Conservation (phyloP, 805 yeast genomes). For the Myxozyma sirexii region DNA sequence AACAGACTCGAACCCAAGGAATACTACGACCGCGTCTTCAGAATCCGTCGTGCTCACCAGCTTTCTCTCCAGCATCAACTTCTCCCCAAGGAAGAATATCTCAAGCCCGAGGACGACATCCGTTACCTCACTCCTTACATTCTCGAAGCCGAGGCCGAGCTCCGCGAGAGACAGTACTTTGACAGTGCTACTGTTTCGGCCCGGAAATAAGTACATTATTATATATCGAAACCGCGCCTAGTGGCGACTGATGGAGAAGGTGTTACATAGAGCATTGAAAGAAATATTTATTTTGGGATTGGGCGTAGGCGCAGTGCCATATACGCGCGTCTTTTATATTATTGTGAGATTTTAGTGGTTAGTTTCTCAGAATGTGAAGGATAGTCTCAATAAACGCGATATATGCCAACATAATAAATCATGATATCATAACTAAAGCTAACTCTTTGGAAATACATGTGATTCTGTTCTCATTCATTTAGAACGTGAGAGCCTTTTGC, state of each 20-base stretch:
- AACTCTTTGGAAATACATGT: neutral
- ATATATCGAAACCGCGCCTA: too few relatives aligned
- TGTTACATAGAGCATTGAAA: neutral
- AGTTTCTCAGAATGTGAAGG: neutral
- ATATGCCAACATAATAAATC: neutral
- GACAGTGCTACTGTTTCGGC: slow-evolving; percentile 65
- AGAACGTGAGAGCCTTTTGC: slow-evolving; percentile 43
- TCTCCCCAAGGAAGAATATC: slow-evolving; percentile 76
- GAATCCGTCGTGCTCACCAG: slow-evolving; percentile 92
- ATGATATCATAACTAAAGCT: neutral
- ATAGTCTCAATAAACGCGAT: slow-evolving; percentile 1
- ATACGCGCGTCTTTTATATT: neutral
- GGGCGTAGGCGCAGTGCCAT: slow-evolving; percentile 8
- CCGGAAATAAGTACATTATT: slow-evolving; percentile 15
- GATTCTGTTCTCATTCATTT: neutral
- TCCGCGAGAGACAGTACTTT: slow-evolving; percentile 80
- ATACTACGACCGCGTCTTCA: slow-evolving; percentile 86
- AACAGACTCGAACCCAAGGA: slow-evolving; percentile 83
- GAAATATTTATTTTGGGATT: slow-evolving; percentile 1
- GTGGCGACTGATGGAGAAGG: too few relatives aligned
- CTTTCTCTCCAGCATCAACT: slow-evolving; percentile 79
- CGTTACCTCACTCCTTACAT: slow-evolving; percentile 86
- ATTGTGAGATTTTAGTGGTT: neutral
- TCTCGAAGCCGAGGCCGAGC: slow-evolving; percentile 92
- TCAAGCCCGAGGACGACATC: slow-evolving; percentile 76